Conservation (phyloP, 2,329 filamentous ascomycete species). For the Dactylellina parvicollis region DNA sequence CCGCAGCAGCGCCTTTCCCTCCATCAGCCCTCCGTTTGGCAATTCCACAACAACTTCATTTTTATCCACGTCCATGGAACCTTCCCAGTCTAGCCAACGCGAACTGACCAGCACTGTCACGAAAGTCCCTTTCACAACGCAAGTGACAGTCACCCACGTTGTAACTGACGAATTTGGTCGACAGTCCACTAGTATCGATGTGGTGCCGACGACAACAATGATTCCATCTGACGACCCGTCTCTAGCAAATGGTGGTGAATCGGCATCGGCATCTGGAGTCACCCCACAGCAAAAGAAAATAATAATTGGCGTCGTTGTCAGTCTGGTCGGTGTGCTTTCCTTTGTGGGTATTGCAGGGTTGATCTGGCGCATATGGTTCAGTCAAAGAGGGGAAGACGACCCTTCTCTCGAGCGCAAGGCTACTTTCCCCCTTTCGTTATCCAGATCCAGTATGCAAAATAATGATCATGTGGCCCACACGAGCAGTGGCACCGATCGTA, state of each 20-base stretch:
- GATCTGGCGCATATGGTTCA: slow-evolving; percentile 52
- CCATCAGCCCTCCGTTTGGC: slow-evolving; percentile 34
- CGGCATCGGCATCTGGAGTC: slow-evolving; percentile 36
- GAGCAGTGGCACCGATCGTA: slow-evolving; percentile 17
- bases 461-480: slow-evolving; percentile 4
- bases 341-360: slow-evolving; percentile 42
- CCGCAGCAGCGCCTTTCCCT: neutral
- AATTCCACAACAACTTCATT: slow-evolving; percentile 38
- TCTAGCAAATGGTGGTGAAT: slow-evolving; percentile 40
- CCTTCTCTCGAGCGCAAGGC: slow-evolving; percentile 12
- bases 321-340: slow-evolving; percentile 41
- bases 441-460: slow-evolving; percentile 26
- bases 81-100: neutral
- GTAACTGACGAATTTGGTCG: slow-evolving; percentile 46
- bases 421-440: slow-evolving; percentile 1
- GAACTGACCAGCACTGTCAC: slow-evolving; percentile 44
- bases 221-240: slow-evolving; percentile 44
- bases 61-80: slow-evolving; percentile 17
- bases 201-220: slow-evolving; percentile 50
- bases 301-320: slow-evolving; percentile 50
- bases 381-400: slow-evolving; percentile 29
- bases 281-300: slow-evolving; percentile 51
- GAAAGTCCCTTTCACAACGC: slow-evolving; percentile 36
- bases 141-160: slow-evolving; percentile 43
- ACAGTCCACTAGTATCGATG: slow-evolving; percentile 29